Evolutionary conservation across 108 stramenopile genomes (phyloP).

Genomic region (Craspedostauros australis): DNA sequence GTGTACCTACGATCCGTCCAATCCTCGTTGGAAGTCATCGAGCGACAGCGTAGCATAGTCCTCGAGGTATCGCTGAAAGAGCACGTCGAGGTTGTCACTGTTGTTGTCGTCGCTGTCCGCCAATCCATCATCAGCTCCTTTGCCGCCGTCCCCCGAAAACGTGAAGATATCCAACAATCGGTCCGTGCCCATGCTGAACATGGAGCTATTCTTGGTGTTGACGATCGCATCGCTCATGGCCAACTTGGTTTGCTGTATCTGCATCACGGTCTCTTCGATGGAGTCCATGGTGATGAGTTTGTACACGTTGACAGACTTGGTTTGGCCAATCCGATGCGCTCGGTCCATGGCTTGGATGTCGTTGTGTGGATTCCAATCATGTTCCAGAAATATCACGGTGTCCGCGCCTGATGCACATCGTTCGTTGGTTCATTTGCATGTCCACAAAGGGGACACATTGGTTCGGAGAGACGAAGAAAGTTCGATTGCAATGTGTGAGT

Average conservation of each 20-base stretch:
- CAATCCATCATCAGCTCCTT: slow-evolving; percentile 1
- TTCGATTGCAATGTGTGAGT: no score
- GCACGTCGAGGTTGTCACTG: neutral
- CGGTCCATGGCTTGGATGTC: slow-evolving; percentile 74
- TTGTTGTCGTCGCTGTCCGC: neutral
- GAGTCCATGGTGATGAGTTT: slow-evolving; percentile 82
- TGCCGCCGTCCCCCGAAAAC: no score
- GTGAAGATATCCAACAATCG: slow-evolving; percentile 77
- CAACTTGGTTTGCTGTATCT: slow-evolving; percentile 61
- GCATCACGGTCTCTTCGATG: slow-evolving; percentile 89
- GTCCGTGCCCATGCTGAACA: slow-evolving; percentile 89
- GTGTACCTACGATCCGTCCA: no score
- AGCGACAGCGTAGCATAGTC: no score
- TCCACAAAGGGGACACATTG: no score
- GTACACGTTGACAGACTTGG: slow-evolving; percentile 83
- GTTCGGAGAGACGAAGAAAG: no score
- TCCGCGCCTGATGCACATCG: slow-evolving; percentile 47
- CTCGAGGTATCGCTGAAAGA: no score
- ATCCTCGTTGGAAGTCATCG: no score
- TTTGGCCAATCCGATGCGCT: slow-evolving; percentile 81
- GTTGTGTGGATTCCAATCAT: slow-evolving; percentile 77
- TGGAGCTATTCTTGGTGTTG: slow-evolving; percentile 76
- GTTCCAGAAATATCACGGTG: slow-evolving; percentile 79
- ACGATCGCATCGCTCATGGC: slow-evolving; percentile 79
- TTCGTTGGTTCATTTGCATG: neutral